phyloP scores from a whole-genome alignment of 2,329 filamentous ascomycete genomes.

The Fonsecaea pedrosoi region DNA sequence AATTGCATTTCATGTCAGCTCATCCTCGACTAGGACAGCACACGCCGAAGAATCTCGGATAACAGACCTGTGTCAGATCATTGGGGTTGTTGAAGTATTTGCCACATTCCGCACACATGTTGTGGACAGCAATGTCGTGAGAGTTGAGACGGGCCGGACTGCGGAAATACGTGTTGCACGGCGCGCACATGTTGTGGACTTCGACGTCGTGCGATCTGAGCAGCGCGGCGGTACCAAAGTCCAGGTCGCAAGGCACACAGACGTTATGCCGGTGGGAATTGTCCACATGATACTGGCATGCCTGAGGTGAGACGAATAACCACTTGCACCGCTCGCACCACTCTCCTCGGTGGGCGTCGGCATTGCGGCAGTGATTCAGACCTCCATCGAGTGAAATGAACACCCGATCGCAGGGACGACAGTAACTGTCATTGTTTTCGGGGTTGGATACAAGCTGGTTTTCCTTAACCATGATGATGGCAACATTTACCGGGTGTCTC shows the following conservation, averaged over 20 bases:
- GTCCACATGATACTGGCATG: conserved; percentile 16
- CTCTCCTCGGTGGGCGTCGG: conserved; percentile 26
- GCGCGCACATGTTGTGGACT: conserved; percentile 29
- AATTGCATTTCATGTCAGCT: not conserved
- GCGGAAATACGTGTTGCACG: conserved; percentile 31
- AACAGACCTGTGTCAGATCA: conserved; percentile 34
- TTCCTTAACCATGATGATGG: conserved; percentile 19
- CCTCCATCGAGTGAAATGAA: conserved; percentile 21
- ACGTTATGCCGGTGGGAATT: conserved; percentile 25
- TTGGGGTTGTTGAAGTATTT: conserved; percentile 25
- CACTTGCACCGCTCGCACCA: conserved; percentile 33
- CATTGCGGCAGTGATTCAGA: conserved; percentile 27
- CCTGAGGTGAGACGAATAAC: conserved; percentile 27
- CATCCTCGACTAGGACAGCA: not conserved
- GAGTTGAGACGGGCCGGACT: not conserved
- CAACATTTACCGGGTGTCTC: not conserved
- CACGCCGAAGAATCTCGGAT: not conserved
- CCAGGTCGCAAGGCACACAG: conserved; percentile 16
- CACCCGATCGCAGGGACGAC: conserved; percentile 22
- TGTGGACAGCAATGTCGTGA: conserved; percentile 8
- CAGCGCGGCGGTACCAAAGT: not conserved
- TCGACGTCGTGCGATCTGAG: conserved; percentile 29
- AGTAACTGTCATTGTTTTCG: conserved; percentile 6
- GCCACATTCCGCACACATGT: not conserved
- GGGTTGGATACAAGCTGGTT: conserved; percentile 22